Conservation (phyloP, 208 protist genomes). For the Trypanosoma congolense region DNA sequence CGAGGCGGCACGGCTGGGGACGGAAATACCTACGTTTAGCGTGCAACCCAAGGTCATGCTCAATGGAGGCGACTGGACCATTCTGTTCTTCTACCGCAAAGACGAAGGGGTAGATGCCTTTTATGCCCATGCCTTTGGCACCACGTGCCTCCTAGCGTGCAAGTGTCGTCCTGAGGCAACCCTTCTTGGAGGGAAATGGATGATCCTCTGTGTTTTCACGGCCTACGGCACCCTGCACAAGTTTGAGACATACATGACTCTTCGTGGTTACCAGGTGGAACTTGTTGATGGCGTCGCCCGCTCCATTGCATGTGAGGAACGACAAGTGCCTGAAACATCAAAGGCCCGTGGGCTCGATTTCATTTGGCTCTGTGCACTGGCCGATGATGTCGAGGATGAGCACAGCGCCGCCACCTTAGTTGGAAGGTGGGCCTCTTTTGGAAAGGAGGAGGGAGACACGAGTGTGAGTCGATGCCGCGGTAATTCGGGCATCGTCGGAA, state of each 20-base stretch:
- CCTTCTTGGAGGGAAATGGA: slow-evolving; percentile 1
- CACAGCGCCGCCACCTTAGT: slow-evolving; percentile 7
- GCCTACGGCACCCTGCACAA: slow-evolving; percentile 44
- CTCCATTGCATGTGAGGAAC: slow-evolving; percentile 1
- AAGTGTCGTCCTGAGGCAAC: background rate
- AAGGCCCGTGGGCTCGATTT: slow-evolving; percentile 21
- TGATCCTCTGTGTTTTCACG: slow-evolving; percentile 57
- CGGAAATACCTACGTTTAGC: background rate
- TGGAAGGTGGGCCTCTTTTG: slow-evolving; percentile 5
- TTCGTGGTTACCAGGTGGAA: slow-evolving; percentile 55
- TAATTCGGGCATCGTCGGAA: slow-evolving; percentile 12
- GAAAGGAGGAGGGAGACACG: background rate
- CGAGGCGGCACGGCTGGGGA: too few relatives aligned
- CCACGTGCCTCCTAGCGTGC: slow-evolving; percentile 15
- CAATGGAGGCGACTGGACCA: slow-evolving; percentile 8
- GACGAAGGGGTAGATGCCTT: slow-evolving; percentile 22
- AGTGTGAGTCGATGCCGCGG: slow-evolving; percentile 5
- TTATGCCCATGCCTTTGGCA: slow-evolving; percentile 37
- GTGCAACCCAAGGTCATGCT: background rate
- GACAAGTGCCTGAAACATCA: background rate
- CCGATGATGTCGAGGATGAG: slow-evolving; percentile 40
- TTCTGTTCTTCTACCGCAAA: slow-evolving; percentile 1
- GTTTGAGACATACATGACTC: slow-evolving; percentile 71
- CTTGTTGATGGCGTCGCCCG: slow-evolving; percentile 39
- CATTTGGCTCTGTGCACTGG: slow-evolving; percentile 64